Evolutionary conservation across 441 rosid genomes (phyloP).

Genomic region (Jatropha podagrica): DNA sequence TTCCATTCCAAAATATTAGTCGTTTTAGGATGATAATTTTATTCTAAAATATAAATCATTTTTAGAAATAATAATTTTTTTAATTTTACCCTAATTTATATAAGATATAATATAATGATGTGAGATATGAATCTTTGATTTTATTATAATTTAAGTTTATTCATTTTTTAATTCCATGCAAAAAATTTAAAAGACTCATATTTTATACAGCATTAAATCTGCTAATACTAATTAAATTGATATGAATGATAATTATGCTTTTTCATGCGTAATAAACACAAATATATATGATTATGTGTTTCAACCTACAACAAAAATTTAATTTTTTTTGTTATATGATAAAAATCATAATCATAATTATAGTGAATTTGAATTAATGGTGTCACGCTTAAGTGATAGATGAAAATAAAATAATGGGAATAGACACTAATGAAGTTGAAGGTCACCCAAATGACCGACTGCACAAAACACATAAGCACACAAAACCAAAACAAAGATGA

Average conservation of each 20-base stretch:
- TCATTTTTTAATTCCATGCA: no score
- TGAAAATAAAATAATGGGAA: neutral
- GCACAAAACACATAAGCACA: constrained; percentile 39
- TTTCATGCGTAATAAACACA: neutral
- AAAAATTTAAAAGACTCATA: no score
- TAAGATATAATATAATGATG: no score
- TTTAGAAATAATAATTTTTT: no score
- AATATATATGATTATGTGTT: no score
- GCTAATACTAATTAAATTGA: neutral
- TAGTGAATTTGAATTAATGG: neutral
- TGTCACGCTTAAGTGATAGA: neutral
- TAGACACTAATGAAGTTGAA: constrained; percentile 14
- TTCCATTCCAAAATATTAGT: no score
- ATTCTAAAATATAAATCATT: no score
- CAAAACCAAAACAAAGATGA: constrained; percentile 25
- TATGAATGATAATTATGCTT: neutral
- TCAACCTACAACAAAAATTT: neutral
- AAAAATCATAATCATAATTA: neutral
- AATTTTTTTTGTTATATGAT: neutral
- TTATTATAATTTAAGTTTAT: no score
- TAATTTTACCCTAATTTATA: no score
- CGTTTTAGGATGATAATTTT: no score
- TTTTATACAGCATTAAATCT: no score
- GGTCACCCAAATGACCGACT: constrained; percentile 32
- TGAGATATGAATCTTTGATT: no score